Base-by-base conservation (phyloP, 345 rosid species). In the Brassica juncea region DNA sequence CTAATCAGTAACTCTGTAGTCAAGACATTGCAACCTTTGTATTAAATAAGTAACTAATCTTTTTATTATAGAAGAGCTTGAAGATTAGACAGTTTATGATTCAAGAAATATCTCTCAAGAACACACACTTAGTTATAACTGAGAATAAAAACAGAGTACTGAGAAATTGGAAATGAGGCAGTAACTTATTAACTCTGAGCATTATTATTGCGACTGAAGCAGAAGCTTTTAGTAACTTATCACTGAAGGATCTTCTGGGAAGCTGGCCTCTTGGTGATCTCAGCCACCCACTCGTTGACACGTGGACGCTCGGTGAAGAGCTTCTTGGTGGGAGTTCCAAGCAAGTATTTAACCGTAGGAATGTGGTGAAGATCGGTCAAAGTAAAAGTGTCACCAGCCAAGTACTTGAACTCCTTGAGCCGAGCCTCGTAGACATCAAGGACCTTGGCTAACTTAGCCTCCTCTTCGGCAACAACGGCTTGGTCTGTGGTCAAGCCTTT, bases 301-400 rank as follows among this genome's bases (percentile, higher is more conserved):
- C 67, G 87, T 8, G 90, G 89, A 66, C 85, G 88, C 11, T 80
- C 70, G 21, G 85, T 87, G 42, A 86, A 75, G 72, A 85, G 76
- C 82, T 84, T 86, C 78, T 84, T 84, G 58, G 73, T 49, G 6
- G 71, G 89, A 2, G 90, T 90, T 64, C 27, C 73, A 80, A 86
- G 47, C 84, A 92, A 64, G 44, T 28, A 62, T 8, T 66, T 80
- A 8, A 87, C n/a, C 81, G 7, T 76, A 0, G 98, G 97, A 35
- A 91, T 76, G 80, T 93, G 94, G 84, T 93, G 91, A 77, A 93
- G 80, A 81, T 93, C 97, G 0, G 88, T 91, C 77, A 91, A 78
- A 77, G 91, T 86, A 81, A 87, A 93, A 84, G 77, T 34, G 31
- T 88, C 88, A 19, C 90, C 76, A 10, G 86, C 97, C 85, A 91